phyloP scores from a whole-genome alignment of 2,329 filamentous ascomycete genomes.

The Phoma herbarum region DNA sequence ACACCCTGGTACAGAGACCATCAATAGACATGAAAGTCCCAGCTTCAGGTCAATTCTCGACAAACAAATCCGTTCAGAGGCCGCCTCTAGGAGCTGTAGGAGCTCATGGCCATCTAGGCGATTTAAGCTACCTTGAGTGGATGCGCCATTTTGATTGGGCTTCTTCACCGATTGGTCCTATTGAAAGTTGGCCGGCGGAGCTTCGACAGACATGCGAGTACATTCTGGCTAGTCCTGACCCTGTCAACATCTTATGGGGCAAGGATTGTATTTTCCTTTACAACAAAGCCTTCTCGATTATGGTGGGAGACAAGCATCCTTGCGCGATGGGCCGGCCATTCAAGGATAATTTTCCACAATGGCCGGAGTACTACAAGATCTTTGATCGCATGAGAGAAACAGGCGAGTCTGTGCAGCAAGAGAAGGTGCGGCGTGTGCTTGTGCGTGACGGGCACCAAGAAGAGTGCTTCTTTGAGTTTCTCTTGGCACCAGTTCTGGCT shows the following conservation, averaged over 20 bases:
- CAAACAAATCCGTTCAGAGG: neutral
- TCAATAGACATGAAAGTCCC: neutral
- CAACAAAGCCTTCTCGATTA: slow-evolving; percentile 68
- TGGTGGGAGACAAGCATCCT: slow-evolving; percentile 80
- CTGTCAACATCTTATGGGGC: slow-evolving; percentile 80
- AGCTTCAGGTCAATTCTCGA: neutral
- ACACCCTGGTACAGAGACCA: neutral
- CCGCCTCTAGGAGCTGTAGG: slow-evolving; percentile 5
- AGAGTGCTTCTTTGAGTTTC: slow-evolving; percentile 85
- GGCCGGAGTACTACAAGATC: slow-evolving; percentile 71
- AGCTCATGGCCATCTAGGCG: slow-evolving; percentile 6
- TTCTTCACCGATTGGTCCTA: slow-evolving; percentile 74
- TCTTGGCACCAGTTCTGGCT: slow-evolving; percentile 77
- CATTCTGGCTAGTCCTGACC: slow-evolving; percentile 65
- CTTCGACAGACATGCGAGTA: slow-evolving; percentile 79
- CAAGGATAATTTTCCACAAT: slow-evolving; percentile 73
- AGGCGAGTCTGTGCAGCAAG: slow-evolving; percentile 81
- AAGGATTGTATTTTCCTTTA: slow-evolving; percentile 71
- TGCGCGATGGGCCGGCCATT: slow-evolving; percentile 76
- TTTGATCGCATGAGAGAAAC: slow-evolving; percentile 71
- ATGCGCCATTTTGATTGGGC: slow-evolving; percentile 76
- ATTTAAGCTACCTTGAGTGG: slow-evolving; percentile 69
- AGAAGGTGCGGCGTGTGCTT: slow-evolving; percentile 79
- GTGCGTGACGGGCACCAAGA: slow-evolving; percentile 73
- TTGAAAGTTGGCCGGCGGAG: slow-evolving; percentile 74